Conservation (phyloP, 2,329 filamentous ascomycete species). For the Alternaria triticina region DNA sequence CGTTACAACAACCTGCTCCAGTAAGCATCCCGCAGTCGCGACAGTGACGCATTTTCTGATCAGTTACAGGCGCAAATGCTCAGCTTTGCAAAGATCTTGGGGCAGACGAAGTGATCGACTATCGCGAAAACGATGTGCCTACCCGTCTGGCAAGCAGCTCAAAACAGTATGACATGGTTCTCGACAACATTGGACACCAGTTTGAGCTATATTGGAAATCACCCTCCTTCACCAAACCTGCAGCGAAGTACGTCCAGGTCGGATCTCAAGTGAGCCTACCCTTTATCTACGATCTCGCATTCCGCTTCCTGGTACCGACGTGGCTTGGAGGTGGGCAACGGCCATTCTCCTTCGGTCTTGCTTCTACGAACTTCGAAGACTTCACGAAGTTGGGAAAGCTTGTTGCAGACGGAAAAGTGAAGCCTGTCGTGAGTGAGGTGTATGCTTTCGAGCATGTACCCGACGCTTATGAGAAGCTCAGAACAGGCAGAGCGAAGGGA, state of each 20-base stretch:
- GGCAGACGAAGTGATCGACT: constrained; percentile 68
- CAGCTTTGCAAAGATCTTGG: constrained; percentile 63
- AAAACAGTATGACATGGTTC: constrained; percentile 57
- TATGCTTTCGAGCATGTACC: constrained; percentile 61
- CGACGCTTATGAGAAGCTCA: constrained; percentile 63
- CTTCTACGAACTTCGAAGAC: constrained; percentile 20
- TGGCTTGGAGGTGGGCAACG: constrained; percentile 58
- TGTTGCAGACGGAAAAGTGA: constrained; percentile 64
- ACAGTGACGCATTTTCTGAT: neutral
- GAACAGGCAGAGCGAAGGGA: constrained; percentile 60
- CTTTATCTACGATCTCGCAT: constrained; percentile 21
- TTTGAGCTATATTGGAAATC: constrained; percentile 28
- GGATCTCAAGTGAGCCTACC: constrained; percentile 24
- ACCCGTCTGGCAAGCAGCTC: constrained; percentile 54
- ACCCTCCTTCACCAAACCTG: constrained; percentile 18
- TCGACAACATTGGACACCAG: constrained; percentile 62
- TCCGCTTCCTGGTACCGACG: constrained; percentile 29
- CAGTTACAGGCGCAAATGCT: constrained; percentile 54
- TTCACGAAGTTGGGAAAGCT: constrained; percentile 56
- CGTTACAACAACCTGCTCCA: constrained; percentile 65
- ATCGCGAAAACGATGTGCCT: constrained; percentile 57
- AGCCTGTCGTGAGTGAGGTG: constrained; percentile 60
- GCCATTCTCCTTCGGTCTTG: constrained; percentile 47
- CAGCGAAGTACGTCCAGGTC: constrained; percentile 28
- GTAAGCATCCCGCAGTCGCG: constrained; percentile 1